phyloP scores from a whole-genome alignment of 805 yeast species.

The Candida sanyiensis region DNA sequence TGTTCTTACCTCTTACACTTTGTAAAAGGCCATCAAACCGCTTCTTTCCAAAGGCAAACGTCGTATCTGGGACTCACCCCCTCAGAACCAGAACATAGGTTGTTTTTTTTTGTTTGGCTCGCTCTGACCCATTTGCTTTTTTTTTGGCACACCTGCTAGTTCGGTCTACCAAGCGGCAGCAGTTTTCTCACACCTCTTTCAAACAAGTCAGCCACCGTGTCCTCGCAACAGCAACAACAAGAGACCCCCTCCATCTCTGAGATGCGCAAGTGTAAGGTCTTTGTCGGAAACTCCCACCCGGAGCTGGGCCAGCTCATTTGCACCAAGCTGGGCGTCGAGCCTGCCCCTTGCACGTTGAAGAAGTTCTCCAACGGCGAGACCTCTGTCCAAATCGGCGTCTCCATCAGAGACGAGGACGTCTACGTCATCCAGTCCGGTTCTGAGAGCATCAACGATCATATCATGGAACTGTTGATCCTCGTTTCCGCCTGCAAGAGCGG shows the following conservation, averaged over 20 bases:
- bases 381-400: conserved; percentile 88
- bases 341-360: conserved; percentile 87
- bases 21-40: conserved; percentile 1
- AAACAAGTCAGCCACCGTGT: conserved; percentile 6
- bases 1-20: too few species aligned
- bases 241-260: conserved; percentile 5
- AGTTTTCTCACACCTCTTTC: too few species aligned
- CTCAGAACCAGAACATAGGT: neutral
- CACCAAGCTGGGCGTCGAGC: conserved; percentile 83
- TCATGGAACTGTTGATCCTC: conserved; percentile 90
- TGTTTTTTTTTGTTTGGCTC: neutral
- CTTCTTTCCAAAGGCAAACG: conserved; percentile 2
- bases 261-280: conserved; percentile 96
- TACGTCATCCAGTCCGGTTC: conserved; percentile 90
- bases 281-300: conserved; percentile 95
- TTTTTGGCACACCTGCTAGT: conserved; percentile 7
- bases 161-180: conserved; percentile 5
- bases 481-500: conserved; percentile 97
- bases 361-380: conserved; percentile 98
- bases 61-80: neutral
- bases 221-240: neutral
- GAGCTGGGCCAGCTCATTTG: conserved; percentile 89
- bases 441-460: conserved; percentile 82
- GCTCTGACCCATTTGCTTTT: conserved; percentile 9
- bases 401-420: conserved; percentile 95